A percentile compares a stretch with the other conserved stretches of the same genome.
These are phyloP conservation scores for Podosphaera xanthii DNA, from an alignment of 2,329 filamentous ascomycete genomes.

Conservation along the genomic window DNA sequence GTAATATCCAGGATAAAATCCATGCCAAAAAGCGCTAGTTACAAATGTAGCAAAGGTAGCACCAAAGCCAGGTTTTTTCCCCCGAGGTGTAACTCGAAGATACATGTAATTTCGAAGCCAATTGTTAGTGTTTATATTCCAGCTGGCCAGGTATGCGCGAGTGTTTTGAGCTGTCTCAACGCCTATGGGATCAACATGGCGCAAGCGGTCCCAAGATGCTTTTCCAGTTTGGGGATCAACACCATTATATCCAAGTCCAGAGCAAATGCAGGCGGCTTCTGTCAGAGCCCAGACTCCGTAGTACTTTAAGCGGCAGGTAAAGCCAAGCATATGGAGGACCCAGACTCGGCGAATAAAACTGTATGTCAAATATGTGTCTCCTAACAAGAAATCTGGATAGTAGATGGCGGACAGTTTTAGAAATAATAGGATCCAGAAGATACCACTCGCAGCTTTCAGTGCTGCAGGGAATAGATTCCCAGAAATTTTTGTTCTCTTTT, in stretches of 20 bases:
- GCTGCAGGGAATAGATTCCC: conserved; percentile 70
- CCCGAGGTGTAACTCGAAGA: conserved; percentile 77
- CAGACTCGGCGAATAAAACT: conserved; percentile 51
- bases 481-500: conserved; percentile 80
- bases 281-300: conserved; percentile 90
- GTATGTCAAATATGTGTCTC: conserved; percentile 42
- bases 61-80: conserved; percentile 88
- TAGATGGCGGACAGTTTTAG: conserved; percentile 49
- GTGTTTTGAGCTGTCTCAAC: conserved; percentile 86
- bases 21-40: conserved; percentile 93
- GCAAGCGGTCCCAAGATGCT: conserved; percentile 71
- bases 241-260: conserved; percentile 84
- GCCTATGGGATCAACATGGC: conserved; percentile 68
- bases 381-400: conserved; percentile 36
- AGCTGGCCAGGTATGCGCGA: conserved; percentile 71
- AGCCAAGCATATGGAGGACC: conserved; percentile 61
- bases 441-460: conserved; percentile 48
- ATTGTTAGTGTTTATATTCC: conserved; percentile 98
- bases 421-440: conserved; percentile 62
- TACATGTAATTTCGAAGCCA: conserved; percentile 96
- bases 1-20: conserved; percentile 95
- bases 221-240: conserved; percentile 67
- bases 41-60: conserved; percentile 85
- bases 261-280: conserved; percentile 82
- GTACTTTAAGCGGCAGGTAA: conserved; percentile 74